Base-by-base conservation (phyloP, 1,284 basidiomycete species). In the Mrakiaceae sp. region DNA sequence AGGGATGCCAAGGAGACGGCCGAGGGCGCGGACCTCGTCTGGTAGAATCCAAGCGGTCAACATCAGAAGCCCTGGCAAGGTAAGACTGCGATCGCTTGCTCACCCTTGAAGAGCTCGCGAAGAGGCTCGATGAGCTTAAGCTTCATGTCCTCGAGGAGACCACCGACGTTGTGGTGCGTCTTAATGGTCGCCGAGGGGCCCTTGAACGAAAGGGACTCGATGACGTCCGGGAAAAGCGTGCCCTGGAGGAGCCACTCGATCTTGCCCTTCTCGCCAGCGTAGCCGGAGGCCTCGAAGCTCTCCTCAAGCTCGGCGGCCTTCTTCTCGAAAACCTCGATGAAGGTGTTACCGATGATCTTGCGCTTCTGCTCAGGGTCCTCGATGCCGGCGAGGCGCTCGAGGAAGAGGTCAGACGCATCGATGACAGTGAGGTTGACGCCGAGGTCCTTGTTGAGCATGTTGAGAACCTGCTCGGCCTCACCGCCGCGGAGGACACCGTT, bases 161-260 rank as follows among this genome's bases (percentile, higher is more conserved):
- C 96, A 46, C 96, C 96, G 68, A 98, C 96, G 72, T 99, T 99
- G 77, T 98, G 96, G 75, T 99, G 96, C 8, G 96, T 98, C 82
- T 99, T 98, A 81, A 99, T 98, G 14, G 95, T 98, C 56, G 96
- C 96, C 70, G 88, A 92, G 2, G 96, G 96, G 3, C 96, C 96
- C 79, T 98, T 98, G 85, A 99, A 99, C 78, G 89, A 93, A 80
- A 99, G 98, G 72, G 88, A 92, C 80, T 99, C 96, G 74, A 98
- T 99, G 57, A 99, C 96, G 74, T 99, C 96, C 2, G 96, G 96
- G 78, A 98, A 99, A 9, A 99, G 83, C 0, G 96, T 99, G n/a
- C 96, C 96, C 77, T 98, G 95, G 43, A 98, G 79, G 62, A 99
- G 78, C 90, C 91, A 98, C 76, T 98, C 96, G 62, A 98, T 92